phyloP scores from a whole-genome alignment of 306 rosid genomes.

The Rosa persica region DNA sequence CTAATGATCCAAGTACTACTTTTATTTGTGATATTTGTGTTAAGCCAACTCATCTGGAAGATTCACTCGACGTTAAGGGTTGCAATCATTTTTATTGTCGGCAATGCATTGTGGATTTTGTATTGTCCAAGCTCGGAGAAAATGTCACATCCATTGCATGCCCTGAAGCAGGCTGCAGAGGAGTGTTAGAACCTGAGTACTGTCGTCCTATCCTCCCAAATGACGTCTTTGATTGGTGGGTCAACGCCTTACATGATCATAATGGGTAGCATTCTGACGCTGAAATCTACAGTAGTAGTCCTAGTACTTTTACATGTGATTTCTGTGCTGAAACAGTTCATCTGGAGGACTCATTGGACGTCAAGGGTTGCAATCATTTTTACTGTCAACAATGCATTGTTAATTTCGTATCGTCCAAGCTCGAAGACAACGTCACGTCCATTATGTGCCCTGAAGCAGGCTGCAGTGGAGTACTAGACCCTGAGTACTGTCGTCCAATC shows the following conservation, averaged over 20 bases:
- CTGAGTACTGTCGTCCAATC: conserved; percentile 36
- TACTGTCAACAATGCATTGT: not conserved
- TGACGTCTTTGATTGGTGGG: conserved; percentile 37
- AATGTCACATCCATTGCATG: conserved; percentile 32
- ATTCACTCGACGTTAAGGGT: conserved; percentile 17
- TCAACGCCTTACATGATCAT: conserved; percentile 25
- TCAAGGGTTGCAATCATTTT: not conserved
- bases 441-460: conserved; percentile 46
- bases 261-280: not conserved
- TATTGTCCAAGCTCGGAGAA: conserved; percentile 40
- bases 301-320: not conserved
- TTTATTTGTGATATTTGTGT: conserved; percentile 43
- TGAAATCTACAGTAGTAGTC: not conserved
- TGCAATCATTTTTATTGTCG: conserved; percentile 52
- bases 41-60: conserved; percentile 21
- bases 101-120: conserved; percentile 44
- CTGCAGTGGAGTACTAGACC: conserved; percentile 37
- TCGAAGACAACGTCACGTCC: conserved; percentile 29
- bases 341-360: not conserved
- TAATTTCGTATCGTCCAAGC: conserved; percentile 19
- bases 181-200: conserved; percentile 32
- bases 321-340: not conserved
- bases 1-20: not conserved
- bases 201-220: conserved; percentile 37
- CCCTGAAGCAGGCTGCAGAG: conserved; percentile 47